phyloP scores from a whole-genome alignment of 2,329 filamentous ascomycete genomes.

The Pseudophaeomoniella oleicola region DNA sequence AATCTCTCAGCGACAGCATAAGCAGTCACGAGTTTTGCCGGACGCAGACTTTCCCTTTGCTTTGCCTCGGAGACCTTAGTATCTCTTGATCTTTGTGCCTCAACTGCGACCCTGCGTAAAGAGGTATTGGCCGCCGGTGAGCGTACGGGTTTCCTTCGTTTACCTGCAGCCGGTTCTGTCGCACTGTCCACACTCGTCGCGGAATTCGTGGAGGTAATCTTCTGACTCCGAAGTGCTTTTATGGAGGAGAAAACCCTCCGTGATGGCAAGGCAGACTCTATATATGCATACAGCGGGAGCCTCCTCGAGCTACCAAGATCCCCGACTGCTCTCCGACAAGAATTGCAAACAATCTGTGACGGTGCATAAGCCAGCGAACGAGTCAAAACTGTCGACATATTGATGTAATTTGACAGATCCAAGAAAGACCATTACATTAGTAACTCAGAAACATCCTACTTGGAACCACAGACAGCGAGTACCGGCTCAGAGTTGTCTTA shows the following conservation, averaged over 20 bases:
- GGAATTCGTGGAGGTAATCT: constrained; percentile 14
- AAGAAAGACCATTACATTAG: too few species aligned
- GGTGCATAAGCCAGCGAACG: background rate
- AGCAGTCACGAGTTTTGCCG: constrained; percentile 39
- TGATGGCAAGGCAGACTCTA: constrained; percentile 29
- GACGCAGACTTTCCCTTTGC: constrained; percentile 16
- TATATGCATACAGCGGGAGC: constrained; percentile 58
- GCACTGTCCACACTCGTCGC: background rate
- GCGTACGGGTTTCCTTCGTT: constrained; percentile 34
- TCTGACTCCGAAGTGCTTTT: constrained; percentile 38
- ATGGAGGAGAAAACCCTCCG: constrained; percentile 54
- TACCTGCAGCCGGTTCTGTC: constrained; percentile 6
- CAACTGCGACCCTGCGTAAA: constrained; percentile 69
- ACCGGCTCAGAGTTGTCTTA: too few species aligned
- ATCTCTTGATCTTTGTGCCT: constrained; percentile 54
- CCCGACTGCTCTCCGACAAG: background rate
- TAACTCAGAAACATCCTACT: too few species aligned
- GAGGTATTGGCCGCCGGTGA: constrained; percentile 52
- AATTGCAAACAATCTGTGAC: background rate
- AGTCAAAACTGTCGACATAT: constrained; percentile 3
- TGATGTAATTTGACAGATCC: too few species aligned
- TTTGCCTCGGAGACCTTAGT: constrained; percentile 31
- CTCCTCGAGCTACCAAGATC: constrained; percentile 34
- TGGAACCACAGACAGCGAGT: too few species aligned
- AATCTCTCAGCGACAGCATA: constrained; percentile 57